Base-by-base conservation (phyloP, 2,329 filamentous ascomycete species). In the Pseudopithomyces maydicus region DNA sequence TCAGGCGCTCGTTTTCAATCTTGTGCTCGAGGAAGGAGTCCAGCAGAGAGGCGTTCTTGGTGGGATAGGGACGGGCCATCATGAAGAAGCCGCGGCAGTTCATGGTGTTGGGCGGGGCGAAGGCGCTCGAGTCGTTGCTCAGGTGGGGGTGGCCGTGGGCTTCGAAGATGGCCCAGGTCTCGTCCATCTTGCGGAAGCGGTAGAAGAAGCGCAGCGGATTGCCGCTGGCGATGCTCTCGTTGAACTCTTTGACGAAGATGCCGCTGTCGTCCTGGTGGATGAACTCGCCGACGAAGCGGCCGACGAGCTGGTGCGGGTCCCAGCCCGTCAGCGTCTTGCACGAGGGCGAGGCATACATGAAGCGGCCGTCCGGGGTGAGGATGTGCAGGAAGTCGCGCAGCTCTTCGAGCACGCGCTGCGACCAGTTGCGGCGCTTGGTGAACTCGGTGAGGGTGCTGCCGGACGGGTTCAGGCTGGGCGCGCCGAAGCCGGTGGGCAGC, bases 11-110 rank as follows among this genome's bases (percentile, higher is more conserved):
- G 69, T 97, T 97, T 75, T 97, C 94, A 53, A 97, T 94, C 77
- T 97, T 97, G 79, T 97, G 93, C 74, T 98, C 94, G 26, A 98
- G 82, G 69, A 97, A 97, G 0, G 92, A 96, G 77, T 98, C 93
- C 19, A 97, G 82, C 11, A 97, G 82, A 3, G 85, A 86, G 1
- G 92, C 89, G 71, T 94, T 96, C 77, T 90, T 93, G 29, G 90
- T 96, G 5, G 92, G 92, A 74, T 97, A 97, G 1, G 91, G 91
- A 19, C 93, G 85, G 8, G 91, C 88, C 88, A 96, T 94, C 82
- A 98, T 90, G 74, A 97, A 97, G 66, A 97, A 91, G 36, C 93
- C 93, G 67, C 91, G 87, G 74, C 92, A 97, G 65, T 90, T 89
- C 56, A 76, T 64, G 32, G 63, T 59, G 52, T 86, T 82, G 62